These are phyloP conservation scores for Alternaria sp. DNA, from an alignment of 2,329 filamentous ascomycete species.

Conservation along the genomic window DNA sequence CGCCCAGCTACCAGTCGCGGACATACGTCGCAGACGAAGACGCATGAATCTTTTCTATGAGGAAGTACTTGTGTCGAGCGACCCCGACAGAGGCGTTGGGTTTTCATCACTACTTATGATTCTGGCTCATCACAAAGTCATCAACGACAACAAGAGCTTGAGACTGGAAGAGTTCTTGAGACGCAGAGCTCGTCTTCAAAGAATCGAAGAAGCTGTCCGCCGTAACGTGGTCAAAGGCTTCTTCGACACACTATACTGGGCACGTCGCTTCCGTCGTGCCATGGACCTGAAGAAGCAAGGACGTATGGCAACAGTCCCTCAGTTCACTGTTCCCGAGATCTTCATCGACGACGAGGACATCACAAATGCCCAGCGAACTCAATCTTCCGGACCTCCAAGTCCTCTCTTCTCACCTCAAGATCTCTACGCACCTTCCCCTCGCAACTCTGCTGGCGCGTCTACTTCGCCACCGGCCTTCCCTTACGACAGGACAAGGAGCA, in stretches of 20 bases:
- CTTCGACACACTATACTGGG: constrained; percentile 93
- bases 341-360: constrained; percentile 80
- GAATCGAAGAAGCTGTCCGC: constrained; percentile 92
- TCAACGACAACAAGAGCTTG: constrained; percentile 95
- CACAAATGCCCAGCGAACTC: constrained; percentile 47
- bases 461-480: constrained; percentile 33
- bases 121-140: constrained; percentile 97
- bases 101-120: constrained; percentile 95
- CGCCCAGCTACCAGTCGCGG: constrained; percentile 72
- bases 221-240: constrained; percentile 91
- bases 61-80: constrained; percentile 91
- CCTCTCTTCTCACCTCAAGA: constrained; percentile 43
- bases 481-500: constrained; percentile 36
- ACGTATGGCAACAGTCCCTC: constrained; percentile 78
- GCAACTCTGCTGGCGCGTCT: constrained; percentile 32
- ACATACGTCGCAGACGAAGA: constrained; percentile 75
- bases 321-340: constrained; percentile 87
- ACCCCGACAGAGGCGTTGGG: constrained; percentile 85
- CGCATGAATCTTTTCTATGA: constrained; percentile 96
- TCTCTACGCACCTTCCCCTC: constrained; percentile 23
- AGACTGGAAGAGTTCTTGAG: constrained; percentile 93
- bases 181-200: constrained; percentile 85
- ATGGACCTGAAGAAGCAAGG: constrained; percentile 72
- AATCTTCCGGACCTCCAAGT: constrained; percentile 42
- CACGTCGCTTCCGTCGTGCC: constrained; percentile 77